Base-by-base conservation (phyloP, 441 rosid genomes). In the Erodium texanum region DNA sequence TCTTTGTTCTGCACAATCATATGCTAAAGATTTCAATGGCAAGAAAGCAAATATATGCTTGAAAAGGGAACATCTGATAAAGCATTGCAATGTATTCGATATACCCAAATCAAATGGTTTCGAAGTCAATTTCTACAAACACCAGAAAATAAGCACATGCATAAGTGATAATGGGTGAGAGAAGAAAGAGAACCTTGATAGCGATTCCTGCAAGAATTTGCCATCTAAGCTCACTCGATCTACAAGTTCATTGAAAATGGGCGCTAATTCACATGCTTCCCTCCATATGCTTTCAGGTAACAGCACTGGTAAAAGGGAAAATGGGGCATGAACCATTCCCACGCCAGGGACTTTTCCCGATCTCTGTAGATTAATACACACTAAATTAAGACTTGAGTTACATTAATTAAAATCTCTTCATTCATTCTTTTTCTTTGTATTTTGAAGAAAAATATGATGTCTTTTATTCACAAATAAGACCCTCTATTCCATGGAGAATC, bases 151-250 rank as follows among this genome's bases (percentile, higher is more conserved):
- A 61, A 22, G 6, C 64, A 24, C 15, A 61, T 66, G 24, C 15
- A n/a, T 14, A 22, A 23, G 11, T 48, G 52, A 11, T 32, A n/a
- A 22, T 2, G 6, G 6, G 3, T 14, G 66, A 41, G 34, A 12
- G 61, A 23, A 67, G 66, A 24, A n/a, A 62, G 50, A 59, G 9
- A 81, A 92, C 99, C 98, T 86, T 71, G 96, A 85, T 71, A 92
- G 80, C 62, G 96, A 80, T 0, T 89, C 89, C 73, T 92, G 99
- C 29, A 95, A 79, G 76, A 93, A 93, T 15, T 84, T 78, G 36
- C 88, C 92, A 76, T 95, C 99, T 79, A 92, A 86, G 75, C 97
- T 95, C 66, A 95, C 96, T 67, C 96, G 95, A 84, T 95, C 99
- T 41, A 90, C 79, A 36, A 95, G 90, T 68, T 95, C 92, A 74